Evolutionary conservation across 1,284 basidiomycete genomes (phyloP).

Genomic region (Ustilago cynodontis): DNA sequence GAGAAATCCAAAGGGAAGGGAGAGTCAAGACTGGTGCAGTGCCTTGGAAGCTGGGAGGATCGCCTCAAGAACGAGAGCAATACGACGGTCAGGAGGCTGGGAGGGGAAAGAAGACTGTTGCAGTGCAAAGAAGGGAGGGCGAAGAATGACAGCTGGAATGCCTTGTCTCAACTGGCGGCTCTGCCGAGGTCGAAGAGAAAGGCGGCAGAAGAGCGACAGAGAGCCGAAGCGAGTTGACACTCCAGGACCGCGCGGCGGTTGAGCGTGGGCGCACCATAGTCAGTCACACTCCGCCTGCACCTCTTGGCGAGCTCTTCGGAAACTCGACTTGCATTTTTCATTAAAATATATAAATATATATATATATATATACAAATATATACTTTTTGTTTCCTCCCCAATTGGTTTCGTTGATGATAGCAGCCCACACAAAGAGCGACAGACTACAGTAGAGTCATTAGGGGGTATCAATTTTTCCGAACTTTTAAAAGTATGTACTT

Average conservation of each 20-base stretch:
- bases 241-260: too few relatives aligned
- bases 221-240: too few relatives aligned
- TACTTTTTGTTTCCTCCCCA: not conserved
- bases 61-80: slow-evolving; percentile 1
- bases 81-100: too few relatives aligned
- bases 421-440: not conserved
- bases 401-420: not conserved
- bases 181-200: not conserved
- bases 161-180: not conserved
- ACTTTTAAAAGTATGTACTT: too few relatives aligned
- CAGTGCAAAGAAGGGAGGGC: not conserved
- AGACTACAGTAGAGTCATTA: too few relatives aligned
- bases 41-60: slow-evolving; percentile 4
- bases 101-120: not conserved
- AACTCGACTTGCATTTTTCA: slow-evolving; percentile 1
- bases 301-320: slow-evolving; percentile 1
- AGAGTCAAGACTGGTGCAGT: slow-evolving; percentile 3
- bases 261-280: not conserved
- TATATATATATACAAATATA: not conserved
- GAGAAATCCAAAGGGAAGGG: not conserved
- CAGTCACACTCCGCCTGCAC: slow-evolving; percentile 4
- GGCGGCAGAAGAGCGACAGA: not conserved
- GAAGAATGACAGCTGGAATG: slow-evolving; percentile 1
- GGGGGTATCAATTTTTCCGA: too few relatives aligned
- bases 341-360: not conserved